A percentile compares a stretch with the other conserved stretches of the same genome.
Conservation (phyloP, 768 basidiomycete genomes). For the Mrakia blollopis region DNA sequence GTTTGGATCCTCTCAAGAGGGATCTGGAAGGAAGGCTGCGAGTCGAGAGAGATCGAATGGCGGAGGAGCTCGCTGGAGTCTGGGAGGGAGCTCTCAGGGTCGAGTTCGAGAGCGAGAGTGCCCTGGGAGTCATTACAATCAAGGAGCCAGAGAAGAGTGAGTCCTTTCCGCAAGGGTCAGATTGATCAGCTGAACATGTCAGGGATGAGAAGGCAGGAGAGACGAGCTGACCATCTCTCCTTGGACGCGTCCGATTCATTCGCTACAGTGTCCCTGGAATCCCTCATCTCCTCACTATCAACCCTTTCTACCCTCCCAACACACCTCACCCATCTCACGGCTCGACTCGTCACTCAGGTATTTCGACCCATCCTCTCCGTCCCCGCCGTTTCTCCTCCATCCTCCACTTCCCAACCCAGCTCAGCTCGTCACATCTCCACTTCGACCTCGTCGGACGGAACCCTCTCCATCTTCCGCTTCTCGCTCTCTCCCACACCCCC, state of each 20-base stretch:
- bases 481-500: neutral
- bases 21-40: constrained; percentile 26
- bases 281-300: constrained; percentile 3
- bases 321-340: neutral
- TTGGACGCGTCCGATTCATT: neutral
- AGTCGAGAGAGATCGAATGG: constrained; percentile 27
- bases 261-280: neutral
- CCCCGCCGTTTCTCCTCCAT: neutral
- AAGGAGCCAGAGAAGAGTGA: constrained; percentile 10
- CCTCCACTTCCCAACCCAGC: neutral
- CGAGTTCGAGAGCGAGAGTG: neutral
- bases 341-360: neutral
- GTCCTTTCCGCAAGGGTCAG: neutral
- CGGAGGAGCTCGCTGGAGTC: constrained; percentile 15
- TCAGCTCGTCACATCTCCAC: constrained; percentile 5
- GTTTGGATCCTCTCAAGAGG: neutral
- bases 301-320: neutral
- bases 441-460: constrained; percentile 6
- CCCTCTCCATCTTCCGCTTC: constrained; percentile 23
- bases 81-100: constrained; percentile 15
- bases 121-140: constrained; percentile 16
- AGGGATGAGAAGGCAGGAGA: no score
- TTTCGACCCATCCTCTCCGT: constrained; percentile 16
- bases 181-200: no score
- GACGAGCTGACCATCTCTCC: neutral